Percentiles rank a stretch among this genome's conserved stretches.
phyloP scores from a whole-genome alignment of 495 filamentous ascomycete genomes.

The Podospora comata region DNA sequence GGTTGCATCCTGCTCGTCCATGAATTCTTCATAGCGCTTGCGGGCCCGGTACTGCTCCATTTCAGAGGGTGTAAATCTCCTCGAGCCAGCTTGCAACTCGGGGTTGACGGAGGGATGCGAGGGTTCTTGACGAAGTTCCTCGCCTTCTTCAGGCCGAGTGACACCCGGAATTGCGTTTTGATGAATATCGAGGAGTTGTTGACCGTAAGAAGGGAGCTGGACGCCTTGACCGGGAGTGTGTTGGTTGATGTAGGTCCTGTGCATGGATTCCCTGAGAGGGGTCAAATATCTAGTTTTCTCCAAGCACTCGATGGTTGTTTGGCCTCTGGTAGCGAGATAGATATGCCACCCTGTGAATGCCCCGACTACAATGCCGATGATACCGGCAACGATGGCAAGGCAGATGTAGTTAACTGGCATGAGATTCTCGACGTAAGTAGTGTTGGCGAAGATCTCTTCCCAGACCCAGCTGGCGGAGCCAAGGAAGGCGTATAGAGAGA shows the following conservation, averaged over 20 bases:
- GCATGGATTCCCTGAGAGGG: constrained; percentile 66
- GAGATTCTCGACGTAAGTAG: constrained; percentile 57
- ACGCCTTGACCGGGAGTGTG: constrained; percentile 45
- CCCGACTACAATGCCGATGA: constrained; percentile 82
- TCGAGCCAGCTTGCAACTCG: constrained; percentile 48
- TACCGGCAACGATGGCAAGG: constrained; percentile 78
- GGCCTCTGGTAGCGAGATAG: constrained; percentile 67
- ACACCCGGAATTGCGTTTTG: constrained; percentile 79
- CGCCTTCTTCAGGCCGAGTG: constrained; percentile 76
- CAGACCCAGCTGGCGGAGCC: constrained; percentile 76
- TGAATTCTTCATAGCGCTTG: constrained; percentile 81
- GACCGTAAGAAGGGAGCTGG: constrained; percentile 62
- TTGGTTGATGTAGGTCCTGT: constrained; percentile 56
- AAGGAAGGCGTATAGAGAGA: constrained; percentile 77
- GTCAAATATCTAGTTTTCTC: constrained; percentile 92
- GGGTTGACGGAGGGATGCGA: constrained; percentile 18
- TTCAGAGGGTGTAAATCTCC: constrained; percentile 61
- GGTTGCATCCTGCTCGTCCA: constrained; percentile 80
- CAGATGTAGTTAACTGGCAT: constrained; percentile 90
- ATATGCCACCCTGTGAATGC: constrained; percentile 96
- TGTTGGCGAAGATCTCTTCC: constrained; percentile 68
- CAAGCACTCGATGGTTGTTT: constrained; percentile 92
- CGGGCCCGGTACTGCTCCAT: constrained; percentile 64
- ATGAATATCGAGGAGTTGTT: constrained; percentile 76
- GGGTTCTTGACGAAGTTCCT: constrained; percentile 43